Evolutionary conservation across 2,329 filamentous ascomycete species (phyloP).

Genomic region (Penicillium sp.): DNA sequence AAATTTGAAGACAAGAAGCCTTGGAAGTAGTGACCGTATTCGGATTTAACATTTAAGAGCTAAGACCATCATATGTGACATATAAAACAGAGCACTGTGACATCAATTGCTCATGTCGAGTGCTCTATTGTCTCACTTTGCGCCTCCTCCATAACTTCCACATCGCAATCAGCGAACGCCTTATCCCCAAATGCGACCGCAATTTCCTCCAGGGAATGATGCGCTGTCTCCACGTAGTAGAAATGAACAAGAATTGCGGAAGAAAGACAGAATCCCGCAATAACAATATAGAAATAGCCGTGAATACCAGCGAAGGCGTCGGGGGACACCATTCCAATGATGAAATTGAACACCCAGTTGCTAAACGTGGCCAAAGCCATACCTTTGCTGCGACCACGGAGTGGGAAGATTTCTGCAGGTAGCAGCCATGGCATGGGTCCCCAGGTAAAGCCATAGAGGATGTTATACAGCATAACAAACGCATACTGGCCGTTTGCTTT

Average conservation of each 20-base stretch:
- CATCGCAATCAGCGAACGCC: slow-evolving; percentile 35
- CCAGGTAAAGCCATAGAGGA: slow-evolving; percentile 41
- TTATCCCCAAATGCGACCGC: slow-evolving; percentile 44
- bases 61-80: no score
- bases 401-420: slow-evolving; percentile 29
- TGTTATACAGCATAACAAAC: slow-evolving; percentile 44
- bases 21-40: no score
- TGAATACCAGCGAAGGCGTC: slow-evolving; percentile 45
- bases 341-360: slow-evolving; percentile 50
- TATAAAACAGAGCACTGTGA: no score
- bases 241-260: slow-evolving; percentile 39
- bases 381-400: slow-evolving; percentile 42
- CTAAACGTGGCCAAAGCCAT: slow-evolving; percentile 43
- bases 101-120: not conserved
- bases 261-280: slow-evolving; percentile 45
- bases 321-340: slow-evolving; percentile 42
- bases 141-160: slow-evolving; percentile 14
- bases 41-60: no score
- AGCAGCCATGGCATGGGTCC: slow-evolving; percentile 45
- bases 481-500: slow-evolving; percentile 42
- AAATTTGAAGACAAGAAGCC: no score
- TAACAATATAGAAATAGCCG: slow-evolving; percentile 47
- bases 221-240: slow-evolving; percentile 46
- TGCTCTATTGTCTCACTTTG: slow-evolving; percentile 6
- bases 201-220: slow-evolving; percentile 35